phyloP scores from a whole-genome alignment of 768 basidiomycete genomes.

The Lactarius quietus region DNA sequence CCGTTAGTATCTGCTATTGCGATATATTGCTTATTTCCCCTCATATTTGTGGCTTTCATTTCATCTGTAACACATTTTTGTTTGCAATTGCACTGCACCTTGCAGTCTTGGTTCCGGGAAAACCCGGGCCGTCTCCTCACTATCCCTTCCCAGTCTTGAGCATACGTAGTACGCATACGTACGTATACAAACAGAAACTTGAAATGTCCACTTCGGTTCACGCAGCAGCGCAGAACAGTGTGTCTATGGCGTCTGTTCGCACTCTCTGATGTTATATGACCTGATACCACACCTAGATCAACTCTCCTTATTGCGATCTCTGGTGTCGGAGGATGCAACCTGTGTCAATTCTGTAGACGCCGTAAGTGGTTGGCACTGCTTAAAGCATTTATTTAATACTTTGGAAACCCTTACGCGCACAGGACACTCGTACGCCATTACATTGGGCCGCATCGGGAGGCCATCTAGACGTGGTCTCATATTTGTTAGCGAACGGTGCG shows the following conservation, averaged over 20 bases:
- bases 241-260: constrained; percentile 1
- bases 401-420: background rate
- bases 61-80: background rate
- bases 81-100: background rate
- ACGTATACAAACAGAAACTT: too few species aligned
- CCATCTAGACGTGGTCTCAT: constrained; percentile 59
- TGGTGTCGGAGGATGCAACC: constrained; percentile 59
- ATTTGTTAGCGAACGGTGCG: constrained; percentile 66
- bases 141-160: too few species aligned
- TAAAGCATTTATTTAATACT: background rate
- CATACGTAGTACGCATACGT: too few species aligned
- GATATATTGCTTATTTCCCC: constrained; percentile 3
- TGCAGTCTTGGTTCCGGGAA: too few species aligned
- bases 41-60: background rate
- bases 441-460: constrained; percentile 84
- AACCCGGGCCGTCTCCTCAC: background rate
- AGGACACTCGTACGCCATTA: constrained; percentile 81
- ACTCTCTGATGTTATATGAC: background rate
- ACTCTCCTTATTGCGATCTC: constrained; percentile 60
- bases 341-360: constrained; percentile 59
- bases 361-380: constrained; percentile 38
- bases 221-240: constrained; percentile 67
- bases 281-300: constrained; percentile 50
- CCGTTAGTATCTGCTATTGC: constrained; percentile 4
- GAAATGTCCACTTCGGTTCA: constrained; percentile 46